phyloP scores from a whole-genome alignment of 352 stramenopile genomes.

The Globisporangium perplexum region DNA sequence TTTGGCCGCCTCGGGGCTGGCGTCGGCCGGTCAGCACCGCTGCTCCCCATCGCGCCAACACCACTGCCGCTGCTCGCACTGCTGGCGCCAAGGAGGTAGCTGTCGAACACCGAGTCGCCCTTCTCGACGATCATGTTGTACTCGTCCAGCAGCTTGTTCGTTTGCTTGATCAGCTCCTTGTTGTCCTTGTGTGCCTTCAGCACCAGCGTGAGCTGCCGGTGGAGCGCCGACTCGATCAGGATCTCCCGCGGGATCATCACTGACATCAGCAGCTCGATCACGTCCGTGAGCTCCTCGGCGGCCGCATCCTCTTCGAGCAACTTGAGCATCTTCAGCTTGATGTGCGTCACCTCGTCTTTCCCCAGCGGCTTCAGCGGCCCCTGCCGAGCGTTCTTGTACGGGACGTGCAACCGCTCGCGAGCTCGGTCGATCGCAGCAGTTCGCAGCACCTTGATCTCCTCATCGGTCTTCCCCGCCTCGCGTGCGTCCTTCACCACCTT shows the following conservation, averaged over 20 bases:
- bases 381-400: slow-evolving; percentile 72
- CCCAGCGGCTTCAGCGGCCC: slow-evolving; percentile 70
- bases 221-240: slow-evolving; percentile 68
- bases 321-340: slow-evolving; percentile 85
- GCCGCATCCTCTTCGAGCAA: slow-evolving; percentile 76
- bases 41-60: neutral
- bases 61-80: neutral
- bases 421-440: slow-evolving; percentile 71
- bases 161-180: slow-evolving; percentile 81
- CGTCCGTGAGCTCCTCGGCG: slow-evolving; percentile 70
- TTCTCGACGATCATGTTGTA: slow-evolving; percentile 73
- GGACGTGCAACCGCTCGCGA: slow-evolving; percentile 67
- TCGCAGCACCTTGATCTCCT: slow-evolving; percentile 67
- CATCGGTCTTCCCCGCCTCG: slow-evolving; percentile 68
- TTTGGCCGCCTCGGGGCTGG: slow-evolving; percentile 31
- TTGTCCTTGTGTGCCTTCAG: slow-evolving; percentile 82
- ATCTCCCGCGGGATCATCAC: slow-evolving; percentile 72
- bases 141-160: slow-evolving; percentile 73
- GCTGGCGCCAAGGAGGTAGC: slow-evolving; percentile 7
- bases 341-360: slow-evolving; percentile 77
- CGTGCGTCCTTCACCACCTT: slow-evolving; percentile 73
- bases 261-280: slow-evolving; percentile 76
- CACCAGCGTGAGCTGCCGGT: slow-evolving; percentile 69
- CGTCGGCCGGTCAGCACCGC: slow-evolving; percentile 5
- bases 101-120: slow-evolving; percentile 16